These are phyloP conservation scores for Sugiyamaella valdiviana DNA, from an alignment of 805 yeast species.

Conservation along the genomic window DNA sequence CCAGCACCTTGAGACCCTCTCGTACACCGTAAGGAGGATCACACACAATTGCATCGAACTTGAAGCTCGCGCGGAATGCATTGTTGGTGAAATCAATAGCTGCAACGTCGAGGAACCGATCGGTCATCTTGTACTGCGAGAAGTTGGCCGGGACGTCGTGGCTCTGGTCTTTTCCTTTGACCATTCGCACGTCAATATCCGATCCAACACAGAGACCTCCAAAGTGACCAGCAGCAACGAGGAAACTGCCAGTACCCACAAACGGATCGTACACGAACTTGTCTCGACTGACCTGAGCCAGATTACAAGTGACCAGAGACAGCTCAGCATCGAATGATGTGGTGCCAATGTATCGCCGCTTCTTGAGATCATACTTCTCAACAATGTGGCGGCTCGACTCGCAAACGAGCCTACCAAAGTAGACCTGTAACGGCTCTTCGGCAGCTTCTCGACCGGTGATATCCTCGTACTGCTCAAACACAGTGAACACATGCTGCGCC, in stretches of 20 bases:
- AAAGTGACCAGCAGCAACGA: slow-evolving; percentile 78
- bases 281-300: slow-evolving; percentile 65
- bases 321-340: slow-evolving; percentile 95
- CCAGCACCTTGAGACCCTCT: slow-evolving; percentile 90
- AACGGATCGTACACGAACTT: slow-evolving; percentile 86
- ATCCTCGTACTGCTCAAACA: slow-evolving; percentile 65
- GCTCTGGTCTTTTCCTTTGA: slow-evolving; percentile 60
- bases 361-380: slow-evolving; percentile 74
- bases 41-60: slow-evolving; percentile 76
- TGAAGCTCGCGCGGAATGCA: slow-evolving; percentile 58
- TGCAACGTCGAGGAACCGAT: slow-evolving; percentile 62
- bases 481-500: slow-evolving; percentile 63
- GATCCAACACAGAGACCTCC: slow-evolving; percentile 81
- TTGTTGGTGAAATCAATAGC: slow-evolving; percentile 95
- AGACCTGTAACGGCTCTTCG: slow-evolving; percentile 46
- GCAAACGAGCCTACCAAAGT: slow-evolving; percentile 74
- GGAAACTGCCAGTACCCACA: slow-evolving; percentile 92
- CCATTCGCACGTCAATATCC: slow-evolving; percentile 80
- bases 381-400: slow-evolving; percentile 58
- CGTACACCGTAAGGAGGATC: slow-evolving; percentile 98
- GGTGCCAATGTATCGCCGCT: slow-evolving; percentile 86
- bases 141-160: slow-evolving; percentile 58
- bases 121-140: slow-evolving; percentile 57
- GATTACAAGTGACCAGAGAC: slow-evolving; percentile 77
- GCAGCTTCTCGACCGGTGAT: slow-evolving; percentile 37